Base-by-base conservation (phyloP, 2,329 filamentous ascomycete species). In the Geosmithia flava region DNA sequence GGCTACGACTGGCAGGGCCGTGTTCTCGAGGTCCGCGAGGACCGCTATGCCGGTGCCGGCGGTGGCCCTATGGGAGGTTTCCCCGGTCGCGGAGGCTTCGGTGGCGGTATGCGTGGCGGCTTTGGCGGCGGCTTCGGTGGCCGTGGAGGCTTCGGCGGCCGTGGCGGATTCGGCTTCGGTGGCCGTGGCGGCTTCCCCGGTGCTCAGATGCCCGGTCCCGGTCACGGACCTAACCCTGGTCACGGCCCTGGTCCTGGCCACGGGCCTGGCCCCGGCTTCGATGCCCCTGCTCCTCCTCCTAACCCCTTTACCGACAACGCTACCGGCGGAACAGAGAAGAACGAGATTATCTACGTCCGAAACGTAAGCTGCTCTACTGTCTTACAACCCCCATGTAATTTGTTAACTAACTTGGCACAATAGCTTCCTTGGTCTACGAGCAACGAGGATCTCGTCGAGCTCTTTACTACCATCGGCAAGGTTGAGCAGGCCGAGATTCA, bases 401-500 rank as follows among this genome's bases (percentile, higher is more conserved):
- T 4, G 27, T 11, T 29, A 27, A 29, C 44, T 40, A 41, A 44
- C 48, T 46, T n/a, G 13, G 29, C 5, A 16, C 37, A 17, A 42
- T 58, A 95, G 90, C 80, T 98, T 53, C 93, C 93, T 13, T 98
- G 93, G 93, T 97, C 93, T 27, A 98, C 93, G 16, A 96, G 90
- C 72, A 97, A 98, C 62, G 93, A 98, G 53, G 93, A 98, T 65
- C 74, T 98, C 23, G 81, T 97, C 49, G 93, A 98, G 64, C 77
- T 98, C 19, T 98, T 98, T 72, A 90, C 86, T 17, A 98, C 93
- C 11, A 98, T 98, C 60, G 93, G 93, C 54, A 95, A 95, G 66
- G 93, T 98, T 51, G 89, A 96, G 59, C 89, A 93, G 59, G 93
- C 93, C n/a, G 93, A 98, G 69, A 97, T 98, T 49, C 93, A 98